phyloP scores from a whole-genome alignment of 345 rosid genomes.

The Camelina hispida region DNA sequence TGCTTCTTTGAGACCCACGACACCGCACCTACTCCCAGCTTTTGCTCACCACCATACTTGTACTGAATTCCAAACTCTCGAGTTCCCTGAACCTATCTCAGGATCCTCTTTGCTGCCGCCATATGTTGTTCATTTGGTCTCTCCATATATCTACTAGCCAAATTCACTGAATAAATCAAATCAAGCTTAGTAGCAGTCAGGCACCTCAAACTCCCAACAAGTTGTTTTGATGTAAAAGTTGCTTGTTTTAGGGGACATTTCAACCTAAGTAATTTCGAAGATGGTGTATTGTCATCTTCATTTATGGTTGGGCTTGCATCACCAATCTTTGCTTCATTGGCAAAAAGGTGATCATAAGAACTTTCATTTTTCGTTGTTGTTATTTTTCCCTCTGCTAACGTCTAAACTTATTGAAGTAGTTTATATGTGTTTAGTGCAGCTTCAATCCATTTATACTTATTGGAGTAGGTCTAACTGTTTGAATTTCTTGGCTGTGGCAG shows the following conservation, averaged over 20 bases:
- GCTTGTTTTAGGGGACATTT: constrained; percentile 68
- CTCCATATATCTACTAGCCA: too few relatives aligned
- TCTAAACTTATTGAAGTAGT: background rate
- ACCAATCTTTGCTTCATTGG: constrained; percentile 86
- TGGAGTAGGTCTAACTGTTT: constrained; percentile 85
- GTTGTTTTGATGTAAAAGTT: background rate
- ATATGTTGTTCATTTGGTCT: too few relatives aligned
- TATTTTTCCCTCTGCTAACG: background rate
- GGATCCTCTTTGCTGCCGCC: too few relatives aligned
- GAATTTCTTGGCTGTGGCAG: constrained; percentile 90
- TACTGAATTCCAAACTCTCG: too few relatives aligned
- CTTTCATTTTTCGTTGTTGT: background rate
- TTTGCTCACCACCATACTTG: too few relatives aligned
- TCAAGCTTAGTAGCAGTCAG: too few relatives aligned
- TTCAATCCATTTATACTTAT: constrained; percentile 89
- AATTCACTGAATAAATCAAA: too few relatives aligned
- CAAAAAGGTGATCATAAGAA: constrained; percentile 65
- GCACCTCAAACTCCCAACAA: too few relatives aligned
- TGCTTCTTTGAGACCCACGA: too few relatives aligned
- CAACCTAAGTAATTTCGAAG: constrained; percentile 73
- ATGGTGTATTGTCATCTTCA: constrained; percentile 91
- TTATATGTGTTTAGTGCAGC: constrained; percentile 51
- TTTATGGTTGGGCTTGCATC: constrained; percentile 96
- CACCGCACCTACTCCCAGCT: too few relatives aligned
- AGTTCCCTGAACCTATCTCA: too few relatives aligned